These are phyloP conservation scores for Pseudozyma hubeiensis DNA, from an alignment of 1,284 basidiomycete genomes.

Conservation along the genomic window DNA sequence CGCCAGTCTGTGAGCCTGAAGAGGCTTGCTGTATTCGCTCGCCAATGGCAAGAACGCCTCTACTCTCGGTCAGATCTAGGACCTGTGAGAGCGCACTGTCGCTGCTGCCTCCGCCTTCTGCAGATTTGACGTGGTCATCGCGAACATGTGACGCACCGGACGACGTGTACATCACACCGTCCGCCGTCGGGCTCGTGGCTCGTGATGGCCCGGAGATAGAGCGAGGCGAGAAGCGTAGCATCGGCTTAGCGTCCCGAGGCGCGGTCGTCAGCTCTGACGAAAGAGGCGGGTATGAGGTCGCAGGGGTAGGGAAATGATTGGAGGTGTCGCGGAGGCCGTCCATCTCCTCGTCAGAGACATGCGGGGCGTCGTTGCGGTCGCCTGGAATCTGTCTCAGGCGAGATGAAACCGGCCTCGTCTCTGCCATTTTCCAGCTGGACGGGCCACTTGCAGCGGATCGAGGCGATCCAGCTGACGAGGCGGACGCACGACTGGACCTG, in stretches of 20 bases:
- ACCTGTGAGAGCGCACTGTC: constrained; percentile 39
- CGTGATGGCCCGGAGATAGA: not conserved
- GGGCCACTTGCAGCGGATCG: constrained; percentile 15
- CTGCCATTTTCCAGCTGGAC: constrained; percentile 10
- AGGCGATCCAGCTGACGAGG: constrained; percentile 9
- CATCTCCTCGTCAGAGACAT: constrained; percentile 29
- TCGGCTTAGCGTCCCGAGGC: too few relatives aligned
- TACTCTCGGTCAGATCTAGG: constrained; percentile 26
- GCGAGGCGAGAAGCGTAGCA: not conserved
- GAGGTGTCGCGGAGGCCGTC: constrained; percentile 30
- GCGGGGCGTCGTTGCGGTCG: constrained; percentile 10
- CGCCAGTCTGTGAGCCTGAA: not conserved
- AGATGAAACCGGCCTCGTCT: not conserved
- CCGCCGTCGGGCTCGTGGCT: too few relatives aligned
- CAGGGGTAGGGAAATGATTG: constrained; percentile 26
- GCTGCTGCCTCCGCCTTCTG: constrained; percentile 16
- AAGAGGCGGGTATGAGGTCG: not conserved
- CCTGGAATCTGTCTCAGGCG: not conserved
- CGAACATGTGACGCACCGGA: not conserved
- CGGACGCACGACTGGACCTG: constrained; percentile 23
- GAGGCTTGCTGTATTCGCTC: constrained; percentile 4
- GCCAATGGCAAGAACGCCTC: constrained; percentile 12
- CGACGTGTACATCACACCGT: not conserved
- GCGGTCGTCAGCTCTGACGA: too few relatives aligned
- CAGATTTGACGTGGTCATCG: not conserved